These are phyloP conservation scores for Tetrahymena malaccensis DNA, from an alignment of 73 alveolate species.

Conservation along the genomic window DNA sequence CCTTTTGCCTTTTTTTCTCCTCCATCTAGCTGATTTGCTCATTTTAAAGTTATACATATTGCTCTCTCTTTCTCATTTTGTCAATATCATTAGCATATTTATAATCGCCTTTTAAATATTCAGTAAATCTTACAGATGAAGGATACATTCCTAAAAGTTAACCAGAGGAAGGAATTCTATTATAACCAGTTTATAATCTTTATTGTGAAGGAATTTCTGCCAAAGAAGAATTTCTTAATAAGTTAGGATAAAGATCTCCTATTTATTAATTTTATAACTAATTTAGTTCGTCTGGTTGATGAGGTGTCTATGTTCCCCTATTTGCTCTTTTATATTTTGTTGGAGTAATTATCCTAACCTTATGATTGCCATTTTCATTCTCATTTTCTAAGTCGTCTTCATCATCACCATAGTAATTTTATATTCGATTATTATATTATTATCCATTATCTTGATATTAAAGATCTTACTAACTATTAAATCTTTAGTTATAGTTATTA, in stretches of 20 bases:
- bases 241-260: neutral
- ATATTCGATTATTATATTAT: neutral
- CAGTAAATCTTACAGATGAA: neutral
- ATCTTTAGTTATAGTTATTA: neutral
- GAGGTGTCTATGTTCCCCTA: neutral
- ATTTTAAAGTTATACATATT: neutral
- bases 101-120: neutral
- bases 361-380: neutral
- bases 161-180: neutral
- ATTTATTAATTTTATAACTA: neutral
- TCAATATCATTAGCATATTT: neutral
- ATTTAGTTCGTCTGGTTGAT: neutral
- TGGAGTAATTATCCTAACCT: neutral
- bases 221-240: neutral
- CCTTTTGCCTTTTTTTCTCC: neutral
- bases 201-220: neutral
- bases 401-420: neutral
- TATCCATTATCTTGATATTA: neutral
- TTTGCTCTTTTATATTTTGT: neutral
- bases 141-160: neutral
- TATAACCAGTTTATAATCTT: neutral
- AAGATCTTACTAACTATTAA: neutral
- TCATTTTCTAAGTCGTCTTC: neutral
- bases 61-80: neutral
- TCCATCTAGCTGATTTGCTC: neutral